Conservation (phyloP, 1,284 basidiomycete genomes). For the Fomitiporia mediterranea region DNA sequence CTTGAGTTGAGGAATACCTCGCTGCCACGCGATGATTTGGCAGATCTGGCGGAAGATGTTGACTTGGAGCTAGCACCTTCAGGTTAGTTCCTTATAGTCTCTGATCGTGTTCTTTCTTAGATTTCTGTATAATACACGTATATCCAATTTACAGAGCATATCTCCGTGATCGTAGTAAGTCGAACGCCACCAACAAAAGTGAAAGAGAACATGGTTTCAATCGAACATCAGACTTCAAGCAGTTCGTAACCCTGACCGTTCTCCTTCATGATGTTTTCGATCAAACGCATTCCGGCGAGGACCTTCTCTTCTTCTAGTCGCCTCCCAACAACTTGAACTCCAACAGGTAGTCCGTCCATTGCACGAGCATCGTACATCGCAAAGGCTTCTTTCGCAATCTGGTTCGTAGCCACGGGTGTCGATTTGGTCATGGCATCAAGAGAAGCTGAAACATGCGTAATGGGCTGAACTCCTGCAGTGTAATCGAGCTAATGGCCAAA, state of each 20-base stretch:
- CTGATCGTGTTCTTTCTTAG: too few species aligned
- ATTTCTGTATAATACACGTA: too few species aligned
- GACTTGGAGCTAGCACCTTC: too few species aligned
- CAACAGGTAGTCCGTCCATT: slow-evolving; percentile 66
- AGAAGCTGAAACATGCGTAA: slow-evolving; percentile 45
- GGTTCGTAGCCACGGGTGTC: slow-evolving; percentile 24
- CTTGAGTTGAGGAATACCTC: too few species aligned
- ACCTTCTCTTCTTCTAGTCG: slow-evolving; percentile 62
- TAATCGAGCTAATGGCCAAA: slow-evolving; percentile 44
- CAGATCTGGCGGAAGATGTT: too few species aligned
- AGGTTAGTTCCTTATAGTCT: too few species aligned
- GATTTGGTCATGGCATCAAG: slow-evolving; percentile 36
- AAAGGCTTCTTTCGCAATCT: slow-evolving; percentile 36
- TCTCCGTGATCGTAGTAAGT: too few species aligned
- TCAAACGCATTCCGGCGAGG: slow-evolving; percentile 43
- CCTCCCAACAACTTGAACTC: slow-evolving; percentile 56
- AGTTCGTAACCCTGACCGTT: not conserved
- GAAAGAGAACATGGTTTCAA: too few species aligned
- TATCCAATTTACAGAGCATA: too few species aligned
- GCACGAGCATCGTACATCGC: slow-evolving; percentile 50
- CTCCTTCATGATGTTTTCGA: slow-evolving; percentile 24
- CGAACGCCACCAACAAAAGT: not conserved
- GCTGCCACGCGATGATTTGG: too few species aligned
- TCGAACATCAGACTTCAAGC: not conserved
- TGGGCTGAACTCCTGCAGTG: slow-evolving; percentile 54